Base-by-base conservation (phyloP, 495 filamentous ascomycete genomes). In the Penicillium cinerascens region DNA sequence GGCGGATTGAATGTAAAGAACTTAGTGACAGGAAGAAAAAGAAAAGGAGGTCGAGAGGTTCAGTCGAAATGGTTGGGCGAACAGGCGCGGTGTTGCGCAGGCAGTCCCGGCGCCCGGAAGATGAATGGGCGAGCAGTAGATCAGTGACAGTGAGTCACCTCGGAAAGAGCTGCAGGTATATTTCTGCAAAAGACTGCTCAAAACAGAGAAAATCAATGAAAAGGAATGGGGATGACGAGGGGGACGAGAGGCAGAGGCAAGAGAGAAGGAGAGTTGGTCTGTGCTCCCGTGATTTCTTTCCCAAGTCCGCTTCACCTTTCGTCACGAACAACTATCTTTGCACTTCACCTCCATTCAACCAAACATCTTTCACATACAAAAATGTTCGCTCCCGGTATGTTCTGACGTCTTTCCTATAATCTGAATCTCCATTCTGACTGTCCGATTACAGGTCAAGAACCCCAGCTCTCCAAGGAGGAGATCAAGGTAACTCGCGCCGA, bases 371-470 rank as follows among this genome's bases (percentile, higher is more conserved):
- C 18, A 42, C 20, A 15, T 21, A 39, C 68, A 77, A 44, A n/a
- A 54, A 77, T 77, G 74, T 77, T 77, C 47, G 72, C 68, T 42
- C 72, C 72, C 47, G 72, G 74, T 76, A 57, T 51, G 68, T 51
- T 37, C 2, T 15, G 8, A 1, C 2, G 1, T 13, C 10, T 10
- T 13, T 4, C 11, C 29, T 11, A 15, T 33, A 10, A n/a, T n/a
- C 29, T 33, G 29, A 33, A 33, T 33, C 3, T 13, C 1, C 11
- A 33, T 33, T 13, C 29, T 33, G 29, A 33, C 29, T 33, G 0
- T 10, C 29, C 13, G 29, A 33, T 33, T 13, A 16, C 46, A 76
- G 72, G 69, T 51, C 69, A 74, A 42, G 68, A 78, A 70, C 71
- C 29, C 29, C 29, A 71, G 67, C 62, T 72, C 56, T 75, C 73